phyloP scores from a whole-genome alignment of 257 asterid species.

The Paraleonurus japonicus region DNA sequence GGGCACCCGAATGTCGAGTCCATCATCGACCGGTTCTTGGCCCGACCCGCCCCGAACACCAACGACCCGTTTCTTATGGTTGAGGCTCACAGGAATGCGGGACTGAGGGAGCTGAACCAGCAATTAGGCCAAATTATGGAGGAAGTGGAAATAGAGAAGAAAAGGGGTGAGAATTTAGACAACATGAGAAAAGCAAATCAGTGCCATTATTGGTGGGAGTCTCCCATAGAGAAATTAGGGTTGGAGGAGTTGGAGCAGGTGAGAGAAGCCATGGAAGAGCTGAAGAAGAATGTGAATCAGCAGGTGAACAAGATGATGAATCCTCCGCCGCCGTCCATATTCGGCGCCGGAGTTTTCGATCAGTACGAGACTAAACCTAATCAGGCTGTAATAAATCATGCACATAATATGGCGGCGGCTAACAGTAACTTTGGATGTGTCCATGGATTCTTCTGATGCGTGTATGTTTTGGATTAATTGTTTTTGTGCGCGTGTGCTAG shows the following conservation, averaged over 20 bases:
- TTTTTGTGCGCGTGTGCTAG: background rate
- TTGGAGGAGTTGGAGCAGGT: constrained; percentile 55
- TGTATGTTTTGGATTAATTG: too few species aligned
- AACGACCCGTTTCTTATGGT: constrained; percentile 33
- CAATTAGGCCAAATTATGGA: constrained; percentile 52
- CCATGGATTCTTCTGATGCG: constrained; percentile 45
- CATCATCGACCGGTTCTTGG: constrained; percentile 45
- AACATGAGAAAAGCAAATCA: constrained; percentile 39
- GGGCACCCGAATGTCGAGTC: constrained; percentile 70
- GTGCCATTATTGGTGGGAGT: constrained; percentile 66
- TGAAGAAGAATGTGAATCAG: constrained; percentile 39
- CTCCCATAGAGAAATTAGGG: constrained; percentile 43
- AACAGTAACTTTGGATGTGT: constrained; percentile 41
- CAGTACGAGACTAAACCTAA: constrained; percentile 52
- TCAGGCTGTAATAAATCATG: constrained; percentile 1
- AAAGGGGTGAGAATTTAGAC: constrained; percentile 57
- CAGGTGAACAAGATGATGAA: constrained; percentile 39
- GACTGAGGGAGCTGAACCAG: constrained; percentile 49
- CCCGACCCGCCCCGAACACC: constrained; percentile 15
- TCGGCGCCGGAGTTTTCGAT: constrained; percentile 29
- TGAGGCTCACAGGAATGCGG: constrained; percentile 53
- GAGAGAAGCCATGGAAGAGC: constrained; percentile 59
- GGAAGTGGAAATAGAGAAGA: constrained; percentile 55
- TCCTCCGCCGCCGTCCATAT: constrained; percentile 23
- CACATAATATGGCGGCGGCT: background rate